Conservation (phyloP, 805 yeast genomes). For the Wickerhamiella alocasiicola region DNA sequence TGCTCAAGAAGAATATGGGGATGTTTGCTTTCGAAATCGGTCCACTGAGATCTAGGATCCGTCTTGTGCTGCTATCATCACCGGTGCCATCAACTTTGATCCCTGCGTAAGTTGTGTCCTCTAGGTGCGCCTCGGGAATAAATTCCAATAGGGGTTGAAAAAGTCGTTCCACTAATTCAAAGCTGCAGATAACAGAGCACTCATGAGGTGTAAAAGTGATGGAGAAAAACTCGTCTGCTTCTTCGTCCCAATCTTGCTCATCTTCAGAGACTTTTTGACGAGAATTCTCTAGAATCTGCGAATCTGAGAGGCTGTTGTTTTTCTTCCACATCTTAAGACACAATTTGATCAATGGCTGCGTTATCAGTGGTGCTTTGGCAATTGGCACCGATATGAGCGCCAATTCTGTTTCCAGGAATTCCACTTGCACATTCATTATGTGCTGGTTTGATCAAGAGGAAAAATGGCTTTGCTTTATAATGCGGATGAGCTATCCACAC, state of each 20-base stretch:
- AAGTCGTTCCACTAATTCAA: slow-evolving; percentile 28
- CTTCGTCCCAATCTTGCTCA: slow-evolving; percentile 13
- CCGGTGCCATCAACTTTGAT: slow-evolving; percentile 53
- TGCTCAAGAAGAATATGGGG: slow-evolving; percentile 47
- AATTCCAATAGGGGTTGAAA: slow-evolving; percentile 33
- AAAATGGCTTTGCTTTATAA: too few relatives aligned
- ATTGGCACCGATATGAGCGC: slow-evolving; percentile 9
- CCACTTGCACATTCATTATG: slow-evolving; percentile 13
- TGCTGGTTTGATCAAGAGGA: too few relatives aligned
- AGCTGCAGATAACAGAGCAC: slow-evolving; percentile 45
- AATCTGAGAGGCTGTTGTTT: slow-evolving; percentile 1
- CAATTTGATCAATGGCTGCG: slow-evolving; percentile 37
- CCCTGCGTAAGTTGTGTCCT: slow-evolving; percentile 34
- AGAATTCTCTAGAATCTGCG: slow-evolving; percentile 10
- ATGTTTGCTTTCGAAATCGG: slow-evolving; percentile 48
- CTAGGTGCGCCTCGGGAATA: slow-evolving; percentile 1
- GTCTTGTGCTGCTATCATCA: slow-evolving; percentile 34
- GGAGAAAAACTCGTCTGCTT: slow-evolving; percentile 38
- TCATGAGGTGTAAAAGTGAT: slow-evolving; percentile 52
- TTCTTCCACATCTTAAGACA: slow-evolving; percentile 5
- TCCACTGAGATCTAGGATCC: slow-evolving; percentile 43
- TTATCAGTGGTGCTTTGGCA: slow-evolving; percentile 2
- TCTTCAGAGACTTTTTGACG: slow-evolving; percentile 6
- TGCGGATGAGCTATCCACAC: too few relatives aligned
- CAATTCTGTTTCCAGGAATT: slow-evolving; percentile 8